Evolutionary conservation across 192 early-diverging fungal genomes (phyloP), one percentile per base, ranked within the genome.

Genomic region (Umbelopsis vinacea): DNA sequence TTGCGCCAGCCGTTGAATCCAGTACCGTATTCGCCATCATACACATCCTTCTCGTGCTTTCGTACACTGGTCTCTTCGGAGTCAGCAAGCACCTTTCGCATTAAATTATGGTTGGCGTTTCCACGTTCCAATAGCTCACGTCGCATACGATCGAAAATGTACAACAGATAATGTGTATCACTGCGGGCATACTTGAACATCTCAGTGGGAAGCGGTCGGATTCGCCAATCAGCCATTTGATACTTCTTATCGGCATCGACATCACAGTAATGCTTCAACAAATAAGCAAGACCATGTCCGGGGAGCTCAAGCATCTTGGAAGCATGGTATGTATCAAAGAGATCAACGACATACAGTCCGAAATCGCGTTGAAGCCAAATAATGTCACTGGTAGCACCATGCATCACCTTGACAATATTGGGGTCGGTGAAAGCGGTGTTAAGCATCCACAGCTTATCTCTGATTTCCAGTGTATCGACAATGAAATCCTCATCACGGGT

Each of bases 331-430:
- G 98, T 99, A 81, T 99, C 98, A 77, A 98, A 98, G 19, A 99
- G 76, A 48, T 95, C 93, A 6, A 99, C 98, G 48, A 99, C 80
- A 70, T 99, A 99, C 8, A 97, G 81, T 26, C 96, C 96, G 80
- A 99, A 98, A 72, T 99, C 98, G 22, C 92, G 87, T 81, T 99
- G 98, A 68, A 99, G 84, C 98, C 98, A 99, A 66, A 89, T 77
- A 21, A 99, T 89, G 87, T 99, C 98, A 79, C 80, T 88, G 22
- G 97, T 93, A n/a, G 98, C 97, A 77, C 98, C 98, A 75, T 99
- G 98, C 38, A 99, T 81, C 8, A 86, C 92, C 78, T 99, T 99
- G 79, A 95, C 82, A 35, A 92, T 90, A 8, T 80, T 79, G 14
- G 98, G 96, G 76, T 99, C 88, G 0, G 96, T 91, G 50, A 98